Evolutionary conservation across 2,329 filamentous ascomycete species (phyloP), one percentile per base, ranked within the genome.

Genomic region (Xylariaceae sp.): DNA sequence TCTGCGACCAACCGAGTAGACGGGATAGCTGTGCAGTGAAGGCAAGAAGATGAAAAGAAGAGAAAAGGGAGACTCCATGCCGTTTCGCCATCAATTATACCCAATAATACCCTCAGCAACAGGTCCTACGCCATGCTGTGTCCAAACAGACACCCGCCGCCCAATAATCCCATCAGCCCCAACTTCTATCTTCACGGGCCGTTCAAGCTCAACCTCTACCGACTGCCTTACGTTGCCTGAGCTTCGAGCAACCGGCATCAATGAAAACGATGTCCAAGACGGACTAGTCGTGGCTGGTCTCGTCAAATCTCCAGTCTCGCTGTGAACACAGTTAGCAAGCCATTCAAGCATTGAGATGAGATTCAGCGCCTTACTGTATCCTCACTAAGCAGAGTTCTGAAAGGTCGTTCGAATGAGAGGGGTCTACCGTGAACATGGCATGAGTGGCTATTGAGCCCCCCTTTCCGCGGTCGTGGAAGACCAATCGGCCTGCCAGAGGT

Each of bases 21-120:
- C 7, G 17, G 8, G 11, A 7, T 15, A 23, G 49, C 23, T 1
- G 15, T 23, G 13, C 23, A n/a, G 5, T 15, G 17, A 34, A 15
- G 6, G 3, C 15, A n/a, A n/a, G n/a, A n/a, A n/a, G 17, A 17
- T 1, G 17, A 23, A 23, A 23, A 23, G 23, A 2, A 23, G 23
- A 23, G n/a, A 3, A 23, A n/a, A n/a, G n/a, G n/a, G n/a, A n/a
- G n/a, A n/a, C n/a, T n/a, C n/a, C 48, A 3, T 8, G 10, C 13
- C 18, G 2, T 39, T 39, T 8, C 18, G 7, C 45, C 17, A 18
- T 67, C 49, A 74, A 48, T 81, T 81, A 65, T 78, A 80, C 0
- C 79, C 79, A 3, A 80, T 76, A n/a, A 81, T 78, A 0, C 79
- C 79, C 62, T 81, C 78, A 0, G 78, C 78, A 2, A 80, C 62